Evolutionary conservation across 192 early-diverging fungal species (phyloP), one percentile per base, ranked within the genome.

Genomic region (Chytriomyces hyalinus): DNA sequence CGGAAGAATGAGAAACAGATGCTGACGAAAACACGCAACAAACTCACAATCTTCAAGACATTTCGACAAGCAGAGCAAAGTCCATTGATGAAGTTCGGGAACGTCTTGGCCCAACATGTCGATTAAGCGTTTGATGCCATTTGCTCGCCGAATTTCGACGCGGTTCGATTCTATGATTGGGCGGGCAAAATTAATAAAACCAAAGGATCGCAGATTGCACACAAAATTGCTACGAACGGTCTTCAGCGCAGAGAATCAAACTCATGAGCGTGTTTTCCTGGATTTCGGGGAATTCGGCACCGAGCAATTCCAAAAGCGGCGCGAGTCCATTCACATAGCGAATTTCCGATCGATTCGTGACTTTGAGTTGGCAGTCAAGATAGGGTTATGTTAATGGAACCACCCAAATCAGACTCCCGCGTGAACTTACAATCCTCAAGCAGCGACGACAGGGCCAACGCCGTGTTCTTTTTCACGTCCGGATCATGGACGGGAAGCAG

Each of bases 381-480:
- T 10, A 26, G n/a, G n/a, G n/a, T n/a, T n/a, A n/a, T 26, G 70
- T 75, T 15, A 3, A 15, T 26, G 53, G 2, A 49, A 49, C 4
- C 45, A 11, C 2, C n/a, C 45, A 6, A 1, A 45, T 26, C 8
- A 83, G 22, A 26, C 26, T 22, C 13, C 47, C 43, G 20, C 26
- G 24, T 11, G 9, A 20, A 47, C 83, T 73, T 79, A 89, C 86
- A 89, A 62, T 89, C 88, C 49, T 89, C 85, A 15, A 89, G 64
- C 43, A 87, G 68, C 6, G 60, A 49, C 0, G 84, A 70, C 1
- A 89, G 73, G 15, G 88, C 88, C 60, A 83, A 70, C 2, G 79
- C 88, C 4, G 67, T 71, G 65, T 84, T 87, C 76, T 87, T 86
- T 62, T 87, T 87, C 28, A 87, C 88, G 71, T 89, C 88, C 6